Evolutionary conservation across 2,329 filamentous ascomycete species (phyloP).

Genomic region (Phyllosticta citrichinensis): DNA sequence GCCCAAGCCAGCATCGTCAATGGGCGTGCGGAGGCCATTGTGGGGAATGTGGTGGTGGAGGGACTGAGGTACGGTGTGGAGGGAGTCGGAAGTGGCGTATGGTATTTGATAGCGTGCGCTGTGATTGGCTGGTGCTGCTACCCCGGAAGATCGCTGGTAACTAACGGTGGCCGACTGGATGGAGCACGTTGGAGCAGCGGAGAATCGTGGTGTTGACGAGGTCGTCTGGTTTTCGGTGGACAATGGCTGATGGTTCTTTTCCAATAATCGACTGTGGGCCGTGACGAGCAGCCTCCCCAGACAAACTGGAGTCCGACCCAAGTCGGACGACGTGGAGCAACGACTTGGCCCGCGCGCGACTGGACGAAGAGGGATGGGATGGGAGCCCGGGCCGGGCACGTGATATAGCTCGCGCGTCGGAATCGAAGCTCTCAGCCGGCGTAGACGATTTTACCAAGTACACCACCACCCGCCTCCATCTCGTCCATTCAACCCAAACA

Average conservation of each 20-base stretch:
- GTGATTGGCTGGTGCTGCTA: neutral
- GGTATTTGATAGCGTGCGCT: neutral
- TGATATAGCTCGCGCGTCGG: slow-evolving; percentile 4
- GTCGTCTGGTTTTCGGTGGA: neutral
- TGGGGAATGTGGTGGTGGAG: slow-evolving; percentile 15
- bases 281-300: neutral
- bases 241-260: neutral
- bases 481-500: slow-evolving; percentile 17
- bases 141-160: neutral
- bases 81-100: neutral
- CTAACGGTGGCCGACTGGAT: neutral
- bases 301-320: neutral
- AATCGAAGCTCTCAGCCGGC: slow-evolving; percentile 9
- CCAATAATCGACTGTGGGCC: neutral
- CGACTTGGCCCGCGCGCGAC: neutral
- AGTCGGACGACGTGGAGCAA: neutral
- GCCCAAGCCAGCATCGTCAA: slow-evolving; percentile 38
- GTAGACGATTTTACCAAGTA: slow-evolving; percentile 10
- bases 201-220: neutral
- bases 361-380: neutral
- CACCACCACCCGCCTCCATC: slow-evolving; percentile 13
- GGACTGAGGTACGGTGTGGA: slow-evolving; percentile 6
- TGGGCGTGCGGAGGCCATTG: slow-evolving; percentile 40
- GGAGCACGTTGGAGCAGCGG: neutral
- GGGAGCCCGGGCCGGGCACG: slow-evolving; percentile 2